A percentile compares a stretch with the other conserved stretches of the same genome.
Conservation (phyloP, 106 monocot genomes). For the Agapanthus africanus region DNA sequence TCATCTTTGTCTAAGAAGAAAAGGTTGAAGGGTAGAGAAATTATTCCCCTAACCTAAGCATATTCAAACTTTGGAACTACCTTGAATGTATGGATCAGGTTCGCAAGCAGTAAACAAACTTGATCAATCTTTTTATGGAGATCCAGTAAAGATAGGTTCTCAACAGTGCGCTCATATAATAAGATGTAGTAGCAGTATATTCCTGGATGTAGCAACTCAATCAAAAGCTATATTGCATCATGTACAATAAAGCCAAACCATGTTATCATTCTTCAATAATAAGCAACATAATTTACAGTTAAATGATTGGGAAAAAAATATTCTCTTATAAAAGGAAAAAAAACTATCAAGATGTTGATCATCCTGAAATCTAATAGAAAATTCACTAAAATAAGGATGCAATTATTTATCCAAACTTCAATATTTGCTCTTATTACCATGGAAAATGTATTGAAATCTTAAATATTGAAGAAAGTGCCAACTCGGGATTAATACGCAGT, state of each 20-base stretch:
- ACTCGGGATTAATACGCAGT: neutral
- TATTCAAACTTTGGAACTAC: too few species aligned
- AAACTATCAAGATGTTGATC: neutral
- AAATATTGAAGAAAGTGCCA: neutral
- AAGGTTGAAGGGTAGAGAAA: neutral
- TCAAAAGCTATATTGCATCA: neutral
- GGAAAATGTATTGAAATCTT: neutral
- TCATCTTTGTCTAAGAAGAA: neutral
- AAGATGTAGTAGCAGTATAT: neutral
- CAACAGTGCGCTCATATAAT: too few species aligned
- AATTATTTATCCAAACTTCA: neutral
- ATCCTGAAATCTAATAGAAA: neutral
- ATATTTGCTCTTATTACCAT: neutral
- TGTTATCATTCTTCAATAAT: neutral
- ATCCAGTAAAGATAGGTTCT: neutral
- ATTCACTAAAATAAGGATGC: neutral
- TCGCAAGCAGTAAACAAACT: neutral
- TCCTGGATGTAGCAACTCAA: neutral
- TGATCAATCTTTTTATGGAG: neutral
- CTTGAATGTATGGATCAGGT: neutral
- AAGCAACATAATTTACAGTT: neutral
- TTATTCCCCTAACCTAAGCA: too few species aligned
- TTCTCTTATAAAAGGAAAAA: neutral
- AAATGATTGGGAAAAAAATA: neutral
- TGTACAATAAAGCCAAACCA: neutral